Evolutionary conservation across 116 monocot species (phyloP), one percentile per base, ranked within the genome.

Genomic region (Papilionanthe hybrid): DNA sequence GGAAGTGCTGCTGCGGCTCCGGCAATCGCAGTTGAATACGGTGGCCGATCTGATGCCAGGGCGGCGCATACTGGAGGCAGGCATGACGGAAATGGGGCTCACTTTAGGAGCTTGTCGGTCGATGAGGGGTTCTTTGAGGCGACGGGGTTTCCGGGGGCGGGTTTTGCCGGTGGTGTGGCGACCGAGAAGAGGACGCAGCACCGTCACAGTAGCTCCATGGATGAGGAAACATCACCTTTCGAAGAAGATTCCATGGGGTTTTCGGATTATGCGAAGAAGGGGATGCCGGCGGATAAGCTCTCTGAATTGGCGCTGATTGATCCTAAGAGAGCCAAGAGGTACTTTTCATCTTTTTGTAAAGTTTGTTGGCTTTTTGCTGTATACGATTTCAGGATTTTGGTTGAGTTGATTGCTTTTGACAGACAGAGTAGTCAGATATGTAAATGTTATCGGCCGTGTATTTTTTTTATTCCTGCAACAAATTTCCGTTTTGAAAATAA

Each of bases 61-160:
- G 76, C 19, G 0, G 23, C 25, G 11, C 58, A 44, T 45, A 45
- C 58, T 12, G 72, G 15, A 7, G 73, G 42, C 3, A 73, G 44
- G 44, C 73, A 5, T 73, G 44, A 9, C n/a, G 73, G 73, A 66
- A 49, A 53, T 32, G 44, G 49, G 30, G 5, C 20, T 3, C 93
- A 93, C 77, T 27, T 77, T 22, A 83, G 95, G 88, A 95, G 95
- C 84, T 75, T 93, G 37, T 95, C 95, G 5, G 84, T 95, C 15
- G 95, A 95, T 63, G 87, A 85, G 17, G 95, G 87, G 42, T 87
- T 91, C 76, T 91, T 93, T 58, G 95, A 93, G 73, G 85, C 78
- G 6, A 57, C 88, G 37, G 86, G 22, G 50, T 77, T 93, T 20
- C 79, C 72, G 73, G 79, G 29, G 43, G 41, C 27, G 3, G 55